These are phyloP conservation scores for Geotrichum ghanense DNA, from an alignment of 805 yeast species.

Conservation along the genomic window DNA sequence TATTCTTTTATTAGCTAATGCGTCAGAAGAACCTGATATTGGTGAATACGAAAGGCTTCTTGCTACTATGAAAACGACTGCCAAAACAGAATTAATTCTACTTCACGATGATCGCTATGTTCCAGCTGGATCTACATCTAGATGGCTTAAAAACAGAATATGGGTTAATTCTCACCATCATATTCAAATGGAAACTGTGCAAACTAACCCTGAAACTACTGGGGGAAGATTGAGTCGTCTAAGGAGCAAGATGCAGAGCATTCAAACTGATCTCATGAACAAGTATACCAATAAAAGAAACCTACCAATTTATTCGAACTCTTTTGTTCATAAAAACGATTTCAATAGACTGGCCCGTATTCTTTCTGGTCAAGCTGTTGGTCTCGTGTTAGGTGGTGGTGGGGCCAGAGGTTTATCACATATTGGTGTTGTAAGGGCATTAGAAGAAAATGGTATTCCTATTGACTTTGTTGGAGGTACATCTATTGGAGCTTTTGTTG, in stretches of 20 bases:
- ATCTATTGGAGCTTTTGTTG: conserved; percentile 90
- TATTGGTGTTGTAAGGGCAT: conserved; percentile 79
- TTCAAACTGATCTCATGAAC: conserved; percentile 24
- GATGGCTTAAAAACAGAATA: conserved; percentile 72
- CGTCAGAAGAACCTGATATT: conserved; percentile 53
- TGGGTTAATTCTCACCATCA: conserved; percentile 96
- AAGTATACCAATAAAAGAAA: conserved; percentile 13
- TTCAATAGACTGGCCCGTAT: conserved; percentile 83
- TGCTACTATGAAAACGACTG: conserved; percentile 65
- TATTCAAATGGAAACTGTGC: conserved; percentile 46
- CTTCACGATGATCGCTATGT: conserved; percentile 77
- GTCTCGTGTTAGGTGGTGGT: conserved; percentile 93
- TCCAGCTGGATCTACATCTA: conserved; percentile 70
- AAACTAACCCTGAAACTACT: conserved; percentile 12
- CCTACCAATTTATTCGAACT: conserved; percentile 23
- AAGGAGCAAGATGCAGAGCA: conserved; percentile 23
- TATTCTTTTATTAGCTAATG: conserved; percentile 79
- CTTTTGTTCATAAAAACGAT: conserved; percentile 66
- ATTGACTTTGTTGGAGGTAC: conserved; percentile 94
- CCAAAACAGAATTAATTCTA: conserved; percentile 76
- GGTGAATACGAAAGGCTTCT: conserved; percentile 81
- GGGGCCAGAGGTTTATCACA: conserved; percentile 95
- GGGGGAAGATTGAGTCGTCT: conserved; percentile 13
- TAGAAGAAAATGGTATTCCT: conserved; percentile 88
- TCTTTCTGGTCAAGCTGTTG: conserved; percentile 86